Evolutionary conservation across 2,329 filamentous ascomycete genomes (phyloP).

Genomic region (Penicillium aurantiogriseum): DNA sequence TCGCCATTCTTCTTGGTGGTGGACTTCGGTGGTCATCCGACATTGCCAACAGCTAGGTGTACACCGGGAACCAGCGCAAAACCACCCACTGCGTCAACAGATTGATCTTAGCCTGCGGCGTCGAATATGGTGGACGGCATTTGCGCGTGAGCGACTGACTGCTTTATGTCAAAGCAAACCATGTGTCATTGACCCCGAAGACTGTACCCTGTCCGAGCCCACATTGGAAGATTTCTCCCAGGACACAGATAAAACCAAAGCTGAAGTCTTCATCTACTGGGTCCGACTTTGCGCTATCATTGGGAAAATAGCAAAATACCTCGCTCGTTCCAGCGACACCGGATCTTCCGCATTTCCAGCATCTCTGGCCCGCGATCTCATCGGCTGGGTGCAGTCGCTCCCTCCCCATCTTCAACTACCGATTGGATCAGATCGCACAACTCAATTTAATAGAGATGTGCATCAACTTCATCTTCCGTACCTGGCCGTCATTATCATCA

Average conservation of each 20-base stretch:
- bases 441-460: not conserved
- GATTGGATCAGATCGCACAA: conserved; percentile 9
- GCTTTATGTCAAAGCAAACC: conserved; percentile 47
- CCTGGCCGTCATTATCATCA: not conserved
- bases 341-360: conserved; percentile 20
- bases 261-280: conserved; percentile 46
- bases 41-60: conserved; percentile 48
- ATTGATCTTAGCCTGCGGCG: conserved; percentile 33
- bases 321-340: conserved; percentile 27
- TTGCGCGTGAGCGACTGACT: conserved; percentile 43
- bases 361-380: conserved; percentile 35
- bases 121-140: conserved; percentile 47
- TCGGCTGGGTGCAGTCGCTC: conserved; percentile 38
- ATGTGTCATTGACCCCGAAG: conserved; percentile 45
- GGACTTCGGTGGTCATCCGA: conserved; percentile 46
- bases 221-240: conserved; percentile 42
- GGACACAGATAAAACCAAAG: conserved; percentile 28
- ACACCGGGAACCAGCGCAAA: conserved; percentile 39
- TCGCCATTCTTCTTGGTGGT: conserved; percentile 48
- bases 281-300: conserved; percentile 44
- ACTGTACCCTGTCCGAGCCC: conserved; percentile 43
- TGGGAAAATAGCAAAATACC: conserved; percentile 41
- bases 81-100: conserved; percentile 18
- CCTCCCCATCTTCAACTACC: conserved; percentile 37
- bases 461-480: conserved; percentile 1